A percentile compares a stretch with the other conserved stretches of the same genome.
phyloP scores from a whole-genome alignment of 495 filamentous ascomycete genomes.

The Tuber magnatum region DNA sequence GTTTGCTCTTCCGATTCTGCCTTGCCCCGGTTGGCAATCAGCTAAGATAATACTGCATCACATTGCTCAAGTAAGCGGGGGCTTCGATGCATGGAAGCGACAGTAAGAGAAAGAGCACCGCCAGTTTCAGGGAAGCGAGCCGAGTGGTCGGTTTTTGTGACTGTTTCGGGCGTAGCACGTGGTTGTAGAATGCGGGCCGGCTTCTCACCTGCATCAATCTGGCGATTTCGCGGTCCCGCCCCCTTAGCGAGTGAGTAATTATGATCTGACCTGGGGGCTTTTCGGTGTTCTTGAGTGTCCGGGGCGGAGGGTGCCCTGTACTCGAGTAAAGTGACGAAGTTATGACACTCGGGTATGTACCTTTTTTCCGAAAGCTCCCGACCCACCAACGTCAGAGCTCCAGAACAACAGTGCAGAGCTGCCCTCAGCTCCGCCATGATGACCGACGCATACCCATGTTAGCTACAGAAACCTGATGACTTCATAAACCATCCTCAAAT shows the following conservation, averaged over 20 bases:
- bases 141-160: not conserved
- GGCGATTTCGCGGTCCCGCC: not conserved
- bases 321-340: not conserved
- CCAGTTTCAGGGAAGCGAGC: not conserved
- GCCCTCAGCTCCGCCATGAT: not conserved
- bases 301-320: not conserved
- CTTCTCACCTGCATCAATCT: not conserved
- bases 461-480: not conserved
- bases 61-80: not conserved
- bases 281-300: not conserved
- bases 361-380: not conserved
- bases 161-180: not conserved
- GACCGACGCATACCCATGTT: not conserved
- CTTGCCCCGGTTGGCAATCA: not conserved
- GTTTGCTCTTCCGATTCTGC: not conserved
- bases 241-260: not conserved
- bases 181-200: not conserved
- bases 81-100: not conserved
- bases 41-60: not conserved
- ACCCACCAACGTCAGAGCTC: not conserved
- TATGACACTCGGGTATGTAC: not conserved
- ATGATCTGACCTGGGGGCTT: not conserved
- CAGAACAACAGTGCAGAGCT: not conserved
- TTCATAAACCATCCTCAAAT: not conserved
- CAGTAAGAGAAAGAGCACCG: not conserved